Conservation (phyloP, 805 yeast genomes). For the Yarrowia sp. region DNA sequence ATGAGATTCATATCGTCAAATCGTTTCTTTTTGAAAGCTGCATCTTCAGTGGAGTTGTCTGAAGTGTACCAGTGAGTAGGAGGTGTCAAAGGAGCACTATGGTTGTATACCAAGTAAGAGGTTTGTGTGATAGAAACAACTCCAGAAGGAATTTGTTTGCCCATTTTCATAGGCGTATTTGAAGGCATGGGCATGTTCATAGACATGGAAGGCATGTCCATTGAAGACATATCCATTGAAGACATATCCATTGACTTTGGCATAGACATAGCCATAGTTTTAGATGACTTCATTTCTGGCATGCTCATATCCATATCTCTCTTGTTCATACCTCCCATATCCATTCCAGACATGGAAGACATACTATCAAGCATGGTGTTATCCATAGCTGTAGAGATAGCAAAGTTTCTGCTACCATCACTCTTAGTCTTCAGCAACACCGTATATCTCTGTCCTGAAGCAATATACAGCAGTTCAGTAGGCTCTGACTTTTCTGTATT, state of each 20-base stretch:
- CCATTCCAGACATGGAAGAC: conserved; percentile 51
- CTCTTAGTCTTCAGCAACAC: conserved; percentile 70
- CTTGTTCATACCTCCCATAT: too few species aligned
- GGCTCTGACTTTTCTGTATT: conserved; percentile 56
- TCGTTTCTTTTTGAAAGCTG: conserved; percentile 41
- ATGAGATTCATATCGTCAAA: conserved; percentile 74
- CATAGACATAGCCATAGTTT: too few species aligned
- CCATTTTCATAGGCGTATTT: too few species aligned
- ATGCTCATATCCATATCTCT: too few species aligned
- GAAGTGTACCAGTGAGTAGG: conserved; percentile 36
- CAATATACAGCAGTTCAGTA: conserved; percentile 68
- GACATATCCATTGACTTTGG: too few species aligned
- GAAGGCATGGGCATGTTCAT: too few species aligned
- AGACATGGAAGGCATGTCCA: too few species aligned
- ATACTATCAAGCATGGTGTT: conserved; percentile 71
- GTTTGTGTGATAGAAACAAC: conserved; percentile 45
- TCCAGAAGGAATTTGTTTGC: too few species aligned
- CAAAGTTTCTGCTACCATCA: conserved; percentile 59
- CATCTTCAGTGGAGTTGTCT: conserved; percentile 30
- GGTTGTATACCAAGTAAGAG: conserved; percentile 58
- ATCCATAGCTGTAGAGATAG: conserved; percentile 78
- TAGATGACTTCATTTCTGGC: too few species aligned
- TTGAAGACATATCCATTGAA: too few species aligned
- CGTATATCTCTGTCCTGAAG: conserved; percentile 88
- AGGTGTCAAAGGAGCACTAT: conserved; percentile 39